Evolutionary conservation across 306 rosid genomes (phyloP), one percentile per base, ranked within the genome.

Genomic region (Arachis stenosperma): DNA sequence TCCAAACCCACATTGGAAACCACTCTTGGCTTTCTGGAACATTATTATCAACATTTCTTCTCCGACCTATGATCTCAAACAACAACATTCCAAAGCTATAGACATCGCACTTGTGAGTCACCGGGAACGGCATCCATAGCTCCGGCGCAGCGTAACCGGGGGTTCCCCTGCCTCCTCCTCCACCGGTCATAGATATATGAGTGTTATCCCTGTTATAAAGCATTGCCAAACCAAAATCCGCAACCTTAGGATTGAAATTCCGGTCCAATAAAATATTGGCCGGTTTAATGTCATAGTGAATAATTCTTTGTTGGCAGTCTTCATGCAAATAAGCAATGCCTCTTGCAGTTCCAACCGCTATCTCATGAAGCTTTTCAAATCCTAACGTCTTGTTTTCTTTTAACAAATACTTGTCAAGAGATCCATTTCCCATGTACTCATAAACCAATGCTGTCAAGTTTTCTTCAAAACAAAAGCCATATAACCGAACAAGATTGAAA

Each of bases 261-360:
- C 13, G 27, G 6, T 84, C 83, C 36, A 84, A 67, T 0, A 84
- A 81, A 69, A 85, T 77, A 30, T 82, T 85, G 27, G 27, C 83
- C 3, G 89, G 89, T 54, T 85, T 85, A 1, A 79, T 82, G 51
- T 85, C 86, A 42, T 82, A 82, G 36, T 82, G 86, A 58, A 82
- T 62, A n/a, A 85, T 85, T 51, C 69, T 70, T 42, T 82, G 84
- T 36, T 79, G 76, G 22, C 86, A 82, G 30, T 82, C 83, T 78
- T 85, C 89, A 41, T 82, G 89, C 57, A 82, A 58, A 37, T 79
- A 82, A 3, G 84, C 80, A 17, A 85, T 67, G 2, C 81, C 89
- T 59, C 29, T 73, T 0, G 86, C 86, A 4, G 86, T 79, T 12
- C 82, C 84, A 43, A 79, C 52, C 0, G 81, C 79, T 22, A 80